Base-by-base conservation (phyloP, 805 yeast species). In the Zygosaccharomyces lentus region DNA sequence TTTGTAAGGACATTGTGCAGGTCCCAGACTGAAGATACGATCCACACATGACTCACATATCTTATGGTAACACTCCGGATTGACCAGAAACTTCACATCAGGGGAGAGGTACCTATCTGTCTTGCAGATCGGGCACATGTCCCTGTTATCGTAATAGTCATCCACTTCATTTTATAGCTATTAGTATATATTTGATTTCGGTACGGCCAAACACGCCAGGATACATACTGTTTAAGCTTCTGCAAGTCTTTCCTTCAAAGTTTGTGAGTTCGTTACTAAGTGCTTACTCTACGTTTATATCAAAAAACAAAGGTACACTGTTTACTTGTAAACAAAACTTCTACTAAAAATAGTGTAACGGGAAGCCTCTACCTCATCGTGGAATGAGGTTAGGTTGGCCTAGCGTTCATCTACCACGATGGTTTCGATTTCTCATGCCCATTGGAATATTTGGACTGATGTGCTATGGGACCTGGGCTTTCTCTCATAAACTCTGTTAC, bases 1-100 rank as follows among this genome's bases (percentile, higher is more conserved):
- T 3, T 89, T 85, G 64, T 90, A 91, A 1, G 99, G 99, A 64
- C 99, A 93, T 16, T 90, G 93, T 0, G 96, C 93, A 0, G 99
- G 99, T 2, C 99, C 99, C 41, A 85, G 70, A 6, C 96, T 80
- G 62, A 87, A 93, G 44, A 93, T 90, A 53, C 99, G 77, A 66
- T 93, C 98, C 35, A 91, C 98, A 69, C 99, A 93, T 1, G 95
- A 81, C 56, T 85, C 97, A 69, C 99, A 93, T 66, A 93, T 91
- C 72, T 88, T 91, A 64, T 93, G 99, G 63, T 93, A 93, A 68
- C 99, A 93, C 65, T 93, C 99, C 0, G 98, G 96, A 58, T 93
- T 93, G 53, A 93, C 89, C 45, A 91, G 77, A 62, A 93, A 91
- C 54, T 77, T 81, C 83, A 93, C 85, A 56, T 90, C 88, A 21